Evolutionary conservation across 169 alveolate species (phyloP).

Genomic region (Eimeria maxima): DNA sequence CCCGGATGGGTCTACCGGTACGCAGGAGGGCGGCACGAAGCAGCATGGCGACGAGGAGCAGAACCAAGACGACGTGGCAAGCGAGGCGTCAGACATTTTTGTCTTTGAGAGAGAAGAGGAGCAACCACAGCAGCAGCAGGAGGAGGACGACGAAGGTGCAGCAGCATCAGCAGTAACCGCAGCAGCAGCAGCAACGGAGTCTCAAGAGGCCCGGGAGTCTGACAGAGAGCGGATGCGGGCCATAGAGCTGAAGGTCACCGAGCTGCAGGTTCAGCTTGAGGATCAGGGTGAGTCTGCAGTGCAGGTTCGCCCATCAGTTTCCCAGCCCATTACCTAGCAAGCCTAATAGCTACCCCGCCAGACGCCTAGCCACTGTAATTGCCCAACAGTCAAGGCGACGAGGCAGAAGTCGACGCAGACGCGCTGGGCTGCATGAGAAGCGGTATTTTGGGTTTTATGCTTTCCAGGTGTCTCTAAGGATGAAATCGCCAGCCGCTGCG

Average conservation of each 20-base stretch:
- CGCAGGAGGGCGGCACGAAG: constrained; percentile 62
- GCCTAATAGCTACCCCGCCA: background rate
- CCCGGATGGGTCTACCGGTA: constrained; percentile 16
- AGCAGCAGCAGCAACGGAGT: constrained; percentile 53
- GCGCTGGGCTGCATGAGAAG: background rate
- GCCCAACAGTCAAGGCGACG: background rate
- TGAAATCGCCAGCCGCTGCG: constrained; percentile 74
- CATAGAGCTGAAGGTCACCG: constrained; percentile 78
- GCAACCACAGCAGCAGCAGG: constrained; percentile 65
- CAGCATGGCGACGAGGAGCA: constrained; percentile 64
- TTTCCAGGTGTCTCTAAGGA: constrained; percentile 47
- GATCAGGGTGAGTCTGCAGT: constrained; percentile 38
- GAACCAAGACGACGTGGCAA: constrained; percentile 68
- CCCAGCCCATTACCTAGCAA: background rate
- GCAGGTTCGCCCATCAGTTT: background rate
- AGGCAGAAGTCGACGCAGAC: background rate
- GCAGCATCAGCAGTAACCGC: constrained; percentile 32
- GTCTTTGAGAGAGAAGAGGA: constrained; percentile 72
- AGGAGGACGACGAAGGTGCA: constrained; percentile 54
- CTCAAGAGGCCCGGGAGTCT: constrained; percentile 75
- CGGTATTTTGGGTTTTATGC: background rate
- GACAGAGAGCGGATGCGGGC: constrained; percentile 77
- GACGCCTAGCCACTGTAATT: background rate
- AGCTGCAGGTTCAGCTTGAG: constrained; percentile 77
- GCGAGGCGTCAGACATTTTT: constrained; percentile 75